Conservation (phyloP, 2,329 filamentous ascomycete species). For the Escovopsis sp. region DNA sequence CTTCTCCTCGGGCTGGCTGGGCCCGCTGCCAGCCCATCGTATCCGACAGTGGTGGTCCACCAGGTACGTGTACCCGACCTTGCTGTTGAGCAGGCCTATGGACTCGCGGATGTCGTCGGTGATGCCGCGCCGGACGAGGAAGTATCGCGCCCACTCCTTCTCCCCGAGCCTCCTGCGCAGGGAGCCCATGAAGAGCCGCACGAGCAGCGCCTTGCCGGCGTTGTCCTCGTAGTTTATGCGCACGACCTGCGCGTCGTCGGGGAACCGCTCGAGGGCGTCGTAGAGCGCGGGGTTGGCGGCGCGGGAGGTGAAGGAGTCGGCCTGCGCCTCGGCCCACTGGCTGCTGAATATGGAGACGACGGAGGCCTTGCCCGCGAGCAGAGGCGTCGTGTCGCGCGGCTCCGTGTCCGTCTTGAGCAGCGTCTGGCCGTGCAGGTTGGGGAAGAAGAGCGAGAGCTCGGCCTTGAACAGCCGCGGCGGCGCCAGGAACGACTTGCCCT, state of each 20-base stretch:
- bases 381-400: slow-evolving; percentile 56
- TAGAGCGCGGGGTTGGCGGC: slow-evolving; percentile 56
- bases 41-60: slow-evolving; percentile 80
- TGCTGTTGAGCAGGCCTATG: slow-evolving; percentile 66
- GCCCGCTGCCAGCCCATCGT: slow-evolving; percentile 79
- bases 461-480: slow-evolving; percentile 72
- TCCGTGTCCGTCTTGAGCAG: slow-evolving; percentile 40
- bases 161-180: slow-evolving; percentile 34
- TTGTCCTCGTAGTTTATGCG: slow-evolving; percentile 84
- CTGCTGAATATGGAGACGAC: slow-evolving; percentile 72
- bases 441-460: slow-evolving; percentile 79
- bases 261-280: slow-evolving; percentile 38
- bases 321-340: slow-evolving; percentile 75
- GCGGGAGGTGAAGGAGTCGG: slow-evolving; percentile 51
- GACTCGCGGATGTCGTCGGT: slow-evolving; percentile 46
- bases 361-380: slow-evolving; percentile 58
- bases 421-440: slow-evolving; percentile 74
- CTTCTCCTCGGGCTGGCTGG: slow-evolving; percentile 49
- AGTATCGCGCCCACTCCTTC: slow-evolving; percentile 45
- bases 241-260: slow-evolving; percentile 55
- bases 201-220: slow-evolving; percentile 44
- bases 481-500: slow-evolving; percentile 84
- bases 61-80: slow-evolving; percentile 88
- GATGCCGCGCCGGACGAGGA: slow-evolving; percentile 43
- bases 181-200: slow-evolving; percentile 40